A percentile compares a stretch with the other conserved stretches of the same genome.
These are phyloP conservation scores for Puccinia horiana DNA, from an alignment of 1,284 basidiomycete genomes.

Conservation along the genomic window DNA sequence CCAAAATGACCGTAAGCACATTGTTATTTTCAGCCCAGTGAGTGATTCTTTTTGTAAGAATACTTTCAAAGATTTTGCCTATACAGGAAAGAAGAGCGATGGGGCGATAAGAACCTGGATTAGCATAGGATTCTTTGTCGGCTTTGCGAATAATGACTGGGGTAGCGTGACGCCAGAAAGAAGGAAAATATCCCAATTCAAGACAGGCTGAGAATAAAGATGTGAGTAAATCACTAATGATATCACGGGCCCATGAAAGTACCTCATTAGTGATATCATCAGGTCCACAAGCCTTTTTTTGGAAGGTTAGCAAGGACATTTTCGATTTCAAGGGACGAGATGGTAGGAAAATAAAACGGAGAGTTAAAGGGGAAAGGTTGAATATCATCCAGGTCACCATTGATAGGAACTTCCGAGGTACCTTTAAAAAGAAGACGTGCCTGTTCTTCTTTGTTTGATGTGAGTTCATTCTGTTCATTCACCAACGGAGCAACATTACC, in stretches of 20 bases:
- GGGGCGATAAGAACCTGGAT: too few relatives aligned
- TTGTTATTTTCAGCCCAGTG: too few relatives aligned
- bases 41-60: too few relatives aligned
- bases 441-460: slow-evolving; percentile 1
- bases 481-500: not conserved
- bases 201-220: not conserved
- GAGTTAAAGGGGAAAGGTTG: not conserved
- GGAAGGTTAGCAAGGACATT: not conserved
- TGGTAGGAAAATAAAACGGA: not conserved
- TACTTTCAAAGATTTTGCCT: not conserved
- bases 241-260: not conserved
- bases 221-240: not conserved
- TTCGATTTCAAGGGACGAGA: not conserved
- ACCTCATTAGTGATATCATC: not conserved
- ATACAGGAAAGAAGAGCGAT: not conserved
- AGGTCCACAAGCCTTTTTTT: not conserved
- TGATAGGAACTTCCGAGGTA: not conserved
- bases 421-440: not conserved
- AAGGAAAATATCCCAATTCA: not conserved
- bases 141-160: slow-evolving; percentile 16
- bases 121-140: too few relatives aligned
- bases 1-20: not conserved
- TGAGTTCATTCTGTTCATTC: not conserved
- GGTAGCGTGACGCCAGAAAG: not conserved
- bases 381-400: not conserved